phyloP scores from a whole-genome alignment of 805 yeast species.

The Yarrowia sp. region DNA sequence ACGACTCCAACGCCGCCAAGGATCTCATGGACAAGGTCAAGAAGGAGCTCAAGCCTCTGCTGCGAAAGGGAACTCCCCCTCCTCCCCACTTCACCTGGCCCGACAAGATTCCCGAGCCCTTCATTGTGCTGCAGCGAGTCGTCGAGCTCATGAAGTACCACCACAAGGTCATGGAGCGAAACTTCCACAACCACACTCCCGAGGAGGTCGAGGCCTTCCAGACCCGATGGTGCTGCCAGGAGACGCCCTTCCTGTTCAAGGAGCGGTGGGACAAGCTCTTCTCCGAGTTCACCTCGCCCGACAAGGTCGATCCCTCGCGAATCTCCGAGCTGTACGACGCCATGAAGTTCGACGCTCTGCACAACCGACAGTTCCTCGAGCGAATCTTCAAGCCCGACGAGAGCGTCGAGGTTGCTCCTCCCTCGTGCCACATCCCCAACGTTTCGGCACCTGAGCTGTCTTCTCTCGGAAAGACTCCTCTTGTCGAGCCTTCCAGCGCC shows the following conservation, averaged over 20 bases:
- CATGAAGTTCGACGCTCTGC: constrained; percentile 97
- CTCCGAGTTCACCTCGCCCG: constrained; percentile 86
- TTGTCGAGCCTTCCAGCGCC: neutral
- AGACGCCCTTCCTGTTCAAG: constrained; percentile 82
- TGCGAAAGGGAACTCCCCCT: constrained; percentile 94
- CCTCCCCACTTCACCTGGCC: constrained; percentile 99
- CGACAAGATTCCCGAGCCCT: constrained; percentile 96
- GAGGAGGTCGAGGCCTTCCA: constrained; percentile 65
- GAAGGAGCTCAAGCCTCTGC: constrained; percentile 88
- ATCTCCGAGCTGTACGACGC: constrained; percentile 96
- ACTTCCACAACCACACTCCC: constrained; percentile 53
- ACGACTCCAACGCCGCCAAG: constrained; percentile 97
- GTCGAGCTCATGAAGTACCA: constrained; percentile 95
- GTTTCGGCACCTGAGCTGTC: constrained; percentile 22
- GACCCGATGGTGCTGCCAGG: constrained; percentile 92
- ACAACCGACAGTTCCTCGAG: constrained; percentile 84
- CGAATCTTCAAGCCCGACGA: constrained; percentile 69
- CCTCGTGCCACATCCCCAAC: constrained; percentile 32
- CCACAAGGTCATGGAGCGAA: constrained; percentile 74
- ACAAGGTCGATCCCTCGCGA: constrained; percentile 95
- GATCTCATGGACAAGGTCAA: constrained; percentile 97
- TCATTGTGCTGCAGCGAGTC: constrained; percentile 86
- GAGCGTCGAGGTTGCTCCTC: constrained; percentile 37
- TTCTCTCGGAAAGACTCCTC: constrained; percentile 7
- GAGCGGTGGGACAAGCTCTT: constrained; percentile 98